Evolutionary conservation across 2,329 filamentous ascomycete genomes (phyloP), one percentile per base, ranked within the genome.

Genomic region (Trichoderma atroviride): DNA sequence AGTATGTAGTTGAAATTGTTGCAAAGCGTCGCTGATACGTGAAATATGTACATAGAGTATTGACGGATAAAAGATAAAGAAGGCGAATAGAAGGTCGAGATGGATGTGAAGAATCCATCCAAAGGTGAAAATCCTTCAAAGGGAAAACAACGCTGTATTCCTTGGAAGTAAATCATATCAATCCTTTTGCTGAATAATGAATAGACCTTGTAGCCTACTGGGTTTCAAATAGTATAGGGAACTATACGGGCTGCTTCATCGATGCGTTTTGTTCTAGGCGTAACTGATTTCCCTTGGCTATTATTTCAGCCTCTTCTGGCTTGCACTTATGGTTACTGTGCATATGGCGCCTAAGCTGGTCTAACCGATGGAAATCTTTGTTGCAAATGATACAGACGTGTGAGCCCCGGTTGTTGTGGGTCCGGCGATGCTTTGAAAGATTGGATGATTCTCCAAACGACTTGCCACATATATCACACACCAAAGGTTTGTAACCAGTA

Each of bases 391-490:
- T 76, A 56, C 88, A 90, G 29, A 80, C 79, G 74, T 85, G 84
- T 43, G 82, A 81, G 6, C 85, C 85, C 68, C 83, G 83, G 40
- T 83, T 79, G 16, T 85, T 84, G 73, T 91, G 88, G 9, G 84
- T 91, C 71, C 88, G 87, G 61, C 86, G 84, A 74, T 91, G 89
- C 73, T 91, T 91, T 62, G 88, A 87, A 22, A 91, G 79, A 73
- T 91, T 91, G 4, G 88, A 90, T 0, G 88, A 90, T 75, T 91
- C 88, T 70, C 86, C 84, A 74, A 91, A 91, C 11, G 79, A 79
- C 74, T 87, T 88, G 57, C 82, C 83, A 72, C 89, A 91, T 33
- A 85, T 80, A 1, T 86, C 83, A 71, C 88, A 91, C 56, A 81
- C 78, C 0, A 91, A 78, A 0, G 88, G 88, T 74, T 91, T 91